Evolutionary conservation across 257 asterid species (phyloP).

Genomic region (Solanum sparsipilum): DNA sequence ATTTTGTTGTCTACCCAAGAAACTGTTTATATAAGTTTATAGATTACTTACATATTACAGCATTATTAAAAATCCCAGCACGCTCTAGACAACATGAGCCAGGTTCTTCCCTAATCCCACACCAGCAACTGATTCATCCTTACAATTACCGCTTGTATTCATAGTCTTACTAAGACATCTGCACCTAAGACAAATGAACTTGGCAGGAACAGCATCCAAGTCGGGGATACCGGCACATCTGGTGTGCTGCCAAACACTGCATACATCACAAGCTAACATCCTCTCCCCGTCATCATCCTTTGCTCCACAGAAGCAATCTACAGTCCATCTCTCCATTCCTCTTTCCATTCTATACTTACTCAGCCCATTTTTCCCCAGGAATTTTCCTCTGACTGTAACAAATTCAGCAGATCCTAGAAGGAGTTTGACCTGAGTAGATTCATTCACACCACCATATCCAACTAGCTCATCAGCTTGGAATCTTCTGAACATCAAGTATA

Average conservation of each 20-base stretch:
- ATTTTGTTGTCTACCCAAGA: neutral
- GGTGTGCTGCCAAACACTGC: conserved; percentile 95
- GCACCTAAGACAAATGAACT: conserved; percentile 49
- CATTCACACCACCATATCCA: conserved; percentile 71
- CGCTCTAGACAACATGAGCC: conserved; percentile 24
- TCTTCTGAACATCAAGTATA: conserved; percentile 63
- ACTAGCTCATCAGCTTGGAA: conserved; percentile 78
- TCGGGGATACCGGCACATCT: conserved; percentile 77
- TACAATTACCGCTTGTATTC: conserved; percentile 15
- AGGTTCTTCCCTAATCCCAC: conserved; percentile 6
- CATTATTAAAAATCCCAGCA: neutral
- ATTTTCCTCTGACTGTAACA: conserved; percentile 46
- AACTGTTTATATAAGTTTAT: neutral
- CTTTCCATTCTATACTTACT: conserved; percentile 74
- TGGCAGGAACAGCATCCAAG: conserved; percentile 47
- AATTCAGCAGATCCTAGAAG: conserved; percentile 52
- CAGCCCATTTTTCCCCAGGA: conserved; percentile 46
- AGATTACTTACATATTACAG: neutral
- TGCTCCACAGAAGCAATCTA: conserved; percentile 86
- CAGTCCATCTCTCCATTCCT: conserved; percentile 84
- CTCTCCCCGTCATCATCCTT: conserved; percentile 94
- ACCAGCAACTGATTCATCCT: conserved; percentile 17
- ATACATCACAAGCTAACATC: conserved; percentile 87
- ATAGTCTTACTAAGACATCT: neutral
- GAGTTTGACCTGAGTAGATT: conserved; percentile 70